These are phyloP conservation scores for Capronia epimyces DNA, from an alignment of 2,329 filamentous ascomycete species.

Conservation along the genomic window DNA sequence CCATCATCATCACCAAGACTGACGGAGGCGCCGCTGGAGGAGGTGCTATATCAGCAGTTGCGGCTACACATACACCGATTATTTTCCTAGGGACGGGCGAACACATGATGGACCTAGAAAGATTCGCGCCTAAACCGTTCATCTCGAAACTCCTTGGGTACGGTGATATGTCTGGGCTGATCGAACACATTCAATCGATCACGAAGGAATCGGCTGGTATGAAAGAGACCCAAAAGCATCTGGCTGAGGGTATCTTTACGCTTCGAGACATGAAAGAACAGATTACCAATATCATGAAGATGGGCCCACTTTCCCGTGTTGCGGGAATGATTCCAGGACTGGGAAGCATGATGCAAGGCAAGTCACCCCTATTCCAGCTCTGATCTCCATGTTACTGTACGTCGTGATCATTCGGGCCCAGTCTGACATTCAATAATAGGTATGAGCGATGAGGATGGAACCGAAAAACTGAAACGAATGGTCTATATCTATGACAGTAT, in stretches of 20 bases:
- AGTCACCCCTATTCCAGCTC: slow-evolving; percentile 52
- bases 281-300: slow-evolving; percentile 98
- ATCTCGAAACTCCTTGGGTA: slow-evolving; percentile 91
- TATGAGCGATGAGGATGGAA: slow-evolving; percentile 96
- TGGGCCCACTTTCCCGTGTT: slow-evolving; percentile 96
- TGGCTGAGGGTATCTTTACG: slow-evolving; percentile 93
- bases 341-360: slow-evolving; percentile 78
- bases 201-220: slow-evolving; percentile 73
- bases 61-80: slow-evolving; percentile 92
- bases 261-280: slow-evolving; percentile 92
- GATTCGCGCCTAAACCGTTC: slow-evolving; percentile 88
- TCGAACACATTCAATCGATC: slow-evolving; percentile 93
- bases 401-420: not conserved
- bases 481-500: slow-evolving; percentile 98
- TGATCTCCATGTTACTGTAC: not conserved
- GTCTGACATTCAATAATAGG: slow-evolving; percentile 39
- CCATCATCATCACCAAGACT: slow-evolving; percentile 98
- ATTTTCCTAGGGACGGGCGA: slow-evolving; percentile 98
- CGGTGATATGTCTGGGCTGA: slow-evolving; percentile 91
- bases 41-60: slow-evolving; percentile 95
- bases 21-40: slow-evolving; percentile 93
- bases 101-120: slow-evolving; percentile 90
- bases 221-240: slow-evolving; percentile 99
- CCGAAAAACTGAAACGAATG: slow-evolving; percentile 90
- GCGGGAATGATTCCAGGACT: slow-evolving; percentile 98